Percentiles rank a stretch among this genome's conserved stretches.
Conservation (phyloP, 2,329 filamentous ascomycete genomes). For the Penicillium sp. region DNA sequence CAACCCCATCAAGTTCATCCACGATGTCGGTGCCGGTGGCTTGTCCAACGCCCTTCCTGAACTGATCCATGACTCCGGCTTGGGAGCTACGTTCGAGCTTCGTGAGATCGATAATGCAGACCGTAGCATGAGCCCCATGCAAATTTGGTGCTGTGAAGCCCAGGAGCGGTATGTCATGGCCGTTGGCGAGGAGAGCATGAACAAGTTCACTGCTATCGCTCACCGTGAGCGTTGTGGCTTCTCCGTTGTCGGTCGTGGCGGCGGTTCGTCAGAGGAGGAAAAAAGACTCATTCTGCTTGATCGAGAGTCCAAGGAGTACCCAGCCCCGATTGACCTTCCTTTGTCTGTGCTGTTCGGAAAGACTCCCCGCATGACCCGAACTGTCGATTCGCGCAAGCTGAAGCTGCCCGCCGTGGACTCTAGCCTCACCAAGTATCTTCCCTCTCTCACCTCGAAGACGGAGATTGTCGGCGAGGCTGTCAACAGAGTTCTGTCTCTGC, state of each 20-base stretch:
- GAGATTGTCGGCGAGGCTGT: conserved; percentile 60
- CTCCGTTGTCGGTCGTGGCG: conserved; percentile 77
- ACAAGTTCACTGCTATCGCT: conserved; percentile 59
- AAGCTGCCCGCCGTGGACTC: conserved; percentile 65
- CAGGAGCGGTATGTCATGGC: conserved; percentile 94
- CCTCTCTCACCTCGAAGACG: conserved; percentile 42
- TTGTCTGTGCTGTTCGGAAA: conserved; percentile 85
- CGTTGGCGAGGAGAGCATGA: conserved; percentile 70
- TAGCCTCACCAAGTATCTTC: conserved; percentile 58
- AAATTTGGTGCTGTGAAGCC: conserved; percentile 96
- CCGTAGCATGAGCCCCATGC: conserved; percentile 81
- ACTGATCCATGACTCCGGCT: conserved; percentile 81
- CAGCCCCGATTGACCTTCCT: conserved; percentile 75
- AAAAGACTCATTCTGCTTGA: conserved; percentile 73
- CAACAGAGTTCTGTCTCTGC: conserved; percentile 71
- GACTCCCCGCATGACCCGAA: conserved; percentile 68
- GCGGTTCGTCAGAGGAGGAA: conserved; percentile 55
- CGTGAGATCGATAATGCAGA: conserved; percentile 87
- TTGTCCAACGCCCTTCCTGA: conserved; percentile 77
- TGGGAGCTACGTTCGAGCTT: conserved; percentile 87
- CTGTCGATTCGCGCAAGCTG: conserved; percentile 61
- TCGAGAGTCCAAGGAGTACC: conserved; percentile 63
- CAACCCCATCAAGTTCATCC: conserved; percentile 91
- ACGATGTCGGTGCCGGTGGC: conserved; percentile 92
- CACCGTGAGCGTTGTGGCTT: conserved; percentile 83